phyloP scores from a whole-genome alignment of 2,329 filamentous ascomycete genomes.

The Escovopsis weberi region DNA sequence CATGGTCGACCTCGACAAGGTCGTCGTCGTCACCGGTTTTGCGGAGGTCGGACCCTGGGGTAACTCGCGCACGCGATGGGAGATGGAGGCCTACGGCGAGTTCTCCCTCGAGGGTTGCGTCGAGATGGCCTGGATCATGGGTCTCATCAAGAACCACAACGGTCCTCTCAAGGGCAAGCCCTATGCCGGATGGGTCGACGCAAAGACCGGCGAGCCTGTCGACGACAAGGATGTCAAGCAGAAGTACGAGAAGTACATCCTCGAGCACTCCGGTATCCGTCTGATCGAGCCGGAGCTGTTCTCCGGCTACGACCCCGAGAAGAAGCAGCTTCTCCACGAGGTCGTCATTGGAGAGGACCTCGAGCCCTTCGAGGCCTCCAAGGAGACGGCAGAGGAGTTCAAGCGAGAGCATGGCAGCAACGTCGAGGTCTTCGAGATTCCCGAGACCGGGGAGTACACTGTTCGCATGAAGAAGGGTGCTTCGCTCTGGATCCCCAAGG shows the following conservation, averaged over 20 bases:
- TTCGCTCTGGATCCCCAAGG: slow-evolving; percentile 89
- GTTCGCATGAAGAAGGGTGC: slow-evolving; percentile 94
- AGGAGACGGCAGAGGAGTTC: slow-evolving; percentile 96
- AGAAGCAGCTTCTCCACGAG: slow-evolving; percentile 97
- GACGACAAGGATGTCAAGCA: slow-evolving; percentile 96
- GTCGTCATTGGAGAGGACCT: slow-evolving; percentile 95
- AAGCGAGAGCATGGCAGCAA: slow-evolving; percentile 94
- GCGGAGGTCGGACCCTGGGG: slow-evolving; percentile 95
- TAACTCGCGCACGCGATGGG: slow-evolving; percentile 95
- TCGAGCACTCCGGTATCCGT: slow-evolving; percentile 94
- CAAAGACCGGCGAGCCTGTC: slow-evolving; percentile 86
- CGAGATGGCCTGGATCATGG: slow-evolving; percentile 99
- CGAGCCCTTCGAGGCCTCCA: slow-evolving; percentile 91
- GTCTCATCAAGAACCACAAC: slow-evolving; percentile 97
- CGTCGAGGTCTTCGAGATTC: slow-evolving; percentile 91
- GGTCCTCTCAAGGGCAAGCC: slow-evolving; percentile 89
- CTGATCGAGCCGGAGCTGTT: slow-evolving; percentile 96
- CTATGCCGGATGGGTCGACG: slow-evolving; percentile 93
- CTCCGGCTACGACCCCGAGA: slow-evolving; percentile 90
- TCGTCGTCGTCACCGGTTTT: slow-evolving; percentile 94
- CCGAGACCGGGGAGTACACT: slow-evolving; percentile 85
- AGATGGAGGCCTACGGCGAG: slow-evolving; percentile 94
- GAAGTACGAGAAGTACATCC: slow-evolving; percentile 93
- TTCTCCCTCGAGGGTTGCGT: slow-evolving; percentile 97
- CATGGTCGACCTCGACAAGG: slow-evolving; percentile 97